Conservation (phyloP, 495 filamentous ascomycete genomes). For the Trichoderma orchidacearum region DNA sequence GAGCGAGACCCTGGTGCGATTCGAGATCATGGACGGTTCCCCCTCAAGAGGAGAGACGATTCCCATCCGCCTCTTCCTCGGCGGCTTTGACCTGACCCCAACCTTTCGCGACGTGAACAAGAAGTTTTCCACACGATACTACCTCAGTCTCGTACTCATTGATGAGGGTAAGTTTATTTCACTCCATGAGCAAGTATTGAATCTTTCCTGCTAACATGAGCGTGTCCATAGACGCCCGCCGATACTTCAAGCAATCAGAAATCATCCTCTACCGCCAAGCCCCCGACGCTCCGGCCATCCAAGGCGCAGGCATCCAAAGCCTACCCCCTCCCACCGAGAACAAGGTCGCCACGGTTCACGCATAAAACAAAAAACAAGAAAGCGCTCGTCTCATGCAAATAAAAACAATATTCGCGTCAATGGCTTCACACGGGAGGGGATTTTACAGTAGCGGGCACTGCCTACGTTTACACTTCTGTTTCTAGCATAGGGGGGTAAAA, state of each 20-base stretch:
- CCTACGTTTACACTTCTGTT: not conserved
- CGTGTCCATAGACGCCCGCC: conserved; percentile 86
- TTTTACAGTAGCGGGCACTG: too few species aligned
- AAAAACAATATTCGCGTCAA: too few species aligned
- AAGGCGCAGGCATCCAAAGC: conserved; percentile 9
- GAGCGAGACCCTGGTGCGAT: conserved; percentile 93
- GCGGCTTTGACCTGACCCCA: conserved; percentile 93
- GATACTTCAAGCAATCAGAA: conserved; percentile 99
- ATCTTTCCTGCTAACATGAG: too few species aligned
- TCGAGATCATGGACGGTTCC: conserved; percentile 99
- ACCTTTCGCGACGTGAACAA: conserved; percentile 99
- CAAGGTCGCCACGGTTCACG: conserved; percentile 13
- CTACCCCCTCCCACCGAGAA: conserved; percentile 13
- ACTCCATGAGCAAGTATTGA: too few species aligned
- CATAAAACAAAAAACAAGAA: conserved; percentile 4
- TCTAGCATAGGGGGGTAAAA: not conserved
- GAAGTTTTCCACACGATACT: conserved; percentile 97
- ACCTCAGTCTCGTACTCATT: conserved; percentile 90
- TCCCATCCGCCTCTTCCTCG: conserved; percentile 92
- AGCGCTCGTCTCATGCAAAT: too few species aligned
- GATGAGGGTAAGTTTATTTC: conserved; percentile 67
- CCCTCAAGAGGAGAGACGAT: conserved; percentile 97
- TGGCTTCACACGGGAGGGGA: too few species aligned
- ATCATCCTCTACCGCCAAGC: conserved; percentile 95
- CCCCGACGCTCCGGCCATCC: conserved; percentile 42